These are phyloP conservation scores for Staphylotrichum tortipilum DNA, from an alignment of 495 filamentous ascomycete genomes.

Conservation along the genomic window DNA sequence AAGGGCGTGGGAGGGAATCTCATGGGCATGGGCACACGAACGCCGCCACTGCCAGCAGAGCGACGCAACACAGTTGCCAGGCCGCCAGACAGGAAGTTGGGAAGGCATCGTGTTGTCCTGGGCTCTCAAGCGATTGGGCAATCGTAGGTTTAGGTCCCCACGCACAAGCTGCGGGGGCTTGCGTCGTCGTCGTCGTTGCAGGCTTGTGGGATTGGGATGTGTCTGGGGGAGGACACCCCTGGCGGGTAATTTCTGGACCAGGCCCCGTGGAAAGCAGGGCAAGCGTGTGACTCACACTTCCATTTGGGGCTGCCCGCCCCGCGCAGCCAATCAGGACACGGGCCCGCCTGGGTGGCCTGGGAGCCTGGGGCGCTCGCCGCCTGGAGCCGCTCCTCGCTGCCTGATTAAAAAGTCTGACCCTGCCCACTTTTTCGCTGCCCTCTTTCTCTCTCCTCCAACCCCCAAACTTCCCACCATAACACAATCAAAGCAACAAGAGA, in stretches of 20 bases:
- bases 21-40: no score
- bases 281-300: constrained; percentile 28
- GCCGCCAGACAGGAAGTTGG: no score
- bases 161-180: no score
- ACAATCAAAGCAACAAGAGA: constrained; percentile 16
- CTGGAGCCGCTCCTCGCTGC: constrained; percentile 20
- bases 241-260: constrained; percentile 9
- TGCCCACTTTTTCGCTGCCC: constrained; percentile 16
- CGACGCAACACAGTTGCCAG: no score
- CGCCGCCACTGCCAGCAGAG: no score
- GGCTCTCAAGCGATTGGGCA: neutral
- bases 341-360: neutral
- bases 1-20: no score
- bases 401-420: constrained; percentile 28
- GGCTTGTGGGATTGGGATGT: no score
- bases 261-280: neutral
- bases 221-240: neutral
- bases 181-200: no score
- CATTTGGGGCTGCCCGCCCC: constrained; percentile 21
- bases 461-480: constrained; percentile 10
- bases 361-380: neutral
- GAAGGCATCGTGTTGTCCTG: no score
- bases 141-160: neutral
- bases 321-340: constrained; percentile 7
- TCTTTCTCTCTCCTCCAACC: constrained; percentile 21